phyloP scores from a whole-genome alignment of 2,329 filamentous ascomycete species.

The Aureobasidium sp. region DNA sequence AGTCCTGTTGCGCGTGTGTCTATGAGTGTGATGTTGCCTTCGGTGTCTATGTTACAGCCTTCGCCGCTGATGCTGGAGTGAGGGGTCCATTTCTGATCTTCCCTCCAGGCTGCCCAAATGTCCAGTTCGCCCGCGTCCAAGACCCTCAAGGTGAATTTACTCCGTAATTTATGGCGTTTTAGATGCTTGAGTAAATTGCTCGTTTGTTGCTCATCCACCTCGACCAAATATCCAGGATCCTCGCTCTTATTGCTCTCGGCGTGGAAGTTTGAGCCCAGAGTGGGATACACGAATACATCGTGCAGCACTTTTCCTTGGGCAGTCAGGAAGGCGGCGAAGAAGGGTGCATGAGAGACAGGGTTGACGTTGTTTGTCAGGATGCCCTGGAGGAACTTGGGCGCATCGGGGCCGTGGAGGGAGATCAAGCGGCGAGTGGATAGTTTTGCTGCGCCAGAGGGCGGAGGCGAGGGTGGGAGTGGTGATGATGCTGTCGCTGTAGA shows the following conservation, averaged over 20 bases:
- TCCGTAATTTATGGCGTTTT: slow-evolving; percentile 75
- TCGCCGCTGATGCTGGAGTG: slow-evolving; percentile 7
- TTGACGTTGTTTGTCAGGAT: slow-evolving; percentile 67
- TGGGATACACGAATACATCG: slow-evolving; percentile 83
- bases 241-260: slow-evolving; percentile 16
- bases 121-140: slow-evolving; percentile 56
- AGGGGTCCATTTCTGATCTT: slow-evolving; percentile 33
- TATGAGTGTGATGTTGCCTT: slow-evolving; percentile 32
- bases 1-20: slow-evolving; percentile 30
- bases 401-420: slow-evolving; percentile 68
- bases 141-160: slow-evolving; percentile 63
- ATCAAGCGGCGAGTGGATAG: slow-evolving; percentile 73
- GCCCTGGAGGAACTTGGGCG: slow-evolving; percentile 79
- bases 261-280: slow-evolving; percentile 31
- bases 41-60: slow-evolving; percentile 6
- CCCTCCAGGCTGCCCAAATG: slow-evolving; percentile 70
- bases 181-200: slow-evolving; percentile 60
- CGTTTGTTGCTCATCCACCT: slow-evolving; percentile 66
- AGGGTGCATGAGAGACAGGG: slow-evolving; percentile 40
- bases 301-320: slow-evolving; percentile 72
- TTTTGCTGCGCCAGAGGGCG: slow-evolving; percentile 41
- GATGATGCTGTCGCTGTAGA: neutral
- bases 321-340: slow-evolving; percentile 80
- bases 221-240: slow-evolving; percentile 62
- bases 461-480: slow-evolving; percentile 36